Base-by-base conservation (phyloP, 2,329 filamentous ascomycete genomes). In the Monosporascus cannonballus region DNA sequence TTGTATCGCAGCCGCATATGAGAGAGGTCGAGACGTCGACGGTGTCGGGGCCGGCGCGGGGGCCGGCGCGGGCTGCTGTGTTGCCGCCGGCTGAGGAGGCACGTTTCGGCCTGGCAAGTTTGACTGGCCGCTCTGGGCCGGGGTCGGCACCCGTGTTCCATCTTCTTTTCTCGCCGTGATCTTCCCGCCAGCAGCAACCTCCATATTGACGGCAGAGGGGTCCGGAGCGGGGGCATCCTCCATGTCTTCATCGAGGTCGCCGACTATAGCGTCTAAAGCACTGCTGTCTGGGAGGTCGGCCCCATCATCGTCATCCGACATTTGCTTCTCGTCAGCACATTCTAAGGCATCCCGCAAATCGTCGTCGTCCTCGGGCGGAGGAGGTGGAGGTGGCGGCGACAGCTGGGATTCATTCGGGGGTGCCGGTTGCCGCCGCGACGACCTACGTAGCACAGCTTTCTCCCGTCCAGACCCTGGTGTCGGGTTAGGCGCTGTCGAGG, bases 161-260 rank as follows among this genome's bases (percentile, higher is more conserved):
- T 96, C 92, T 61, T 96, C 93, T 64, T 94, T 93, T 49, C 88
- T 87, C 39, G 93, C 93, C 1, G 90, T 96, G 15, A 96, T 87
- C 65, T 90, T 95, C 15, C 91, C 93, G 20, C 86, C 88, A 18
- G 88, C 85, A 39, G 86, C 91, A 42, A 96, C 83, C 69, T 97
- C 93, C 67, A 99, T 82, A 63, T 90, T 96, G 34, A 97, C 90
- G 6, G 94, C 92, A 4, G 89, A 87, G 2, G 91, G 89, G 61
- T 94, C 90, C 6, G 87, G 80, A n/a, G 81, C 77, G n/a, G 75
- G 73, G 2, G 81, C 81, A 51, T 87, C 86, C 49, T 90, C 84
- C 69, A 93, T 85, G 34, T 92, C 90, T 56, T 93, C 89, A 52
- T 96, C 90, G 1, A 96, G 75, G 60, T 95, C 90, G 54, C 92